Percentiles rank a stretch among this genome's conserved stretches.
Evolutionary conservation across 2,329 filamentous ascomycete genomes (phyloP).

Genomic region (Dothideomycetes sp.): DNA sequence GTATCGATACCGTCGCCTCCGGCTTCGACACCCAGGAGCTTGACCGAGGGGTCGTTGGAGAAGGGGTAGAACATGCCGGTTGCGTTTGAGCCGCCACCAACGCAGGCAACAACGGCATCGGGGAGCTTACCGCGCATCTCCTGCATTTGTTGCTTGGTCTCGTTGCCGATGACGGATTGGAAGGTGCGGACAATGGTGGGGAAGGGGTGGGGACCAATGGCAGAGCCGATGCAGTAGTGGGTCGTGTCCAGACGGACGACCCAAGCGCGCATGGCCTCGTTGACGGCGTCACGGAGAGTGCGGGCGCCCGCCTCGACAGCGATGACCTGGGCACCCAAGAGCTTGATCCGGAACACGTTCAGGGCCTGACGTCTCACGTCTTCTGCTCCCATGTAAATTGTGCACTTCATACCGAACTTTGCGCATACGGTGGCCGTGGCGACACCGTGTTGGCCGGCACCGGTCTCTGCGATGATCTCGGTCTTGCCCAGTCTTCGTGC

Average conservation of each 20-base stretch:
- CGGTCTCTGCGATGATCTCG: constrained; percentile 95
- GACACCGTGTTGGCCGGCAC: constrained; percentile 94
- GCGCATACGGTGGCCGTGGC: constrained; percentile 95
- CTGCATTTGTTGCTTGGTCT: constrained; percentile 87
- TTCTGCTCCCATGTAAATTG: constrained; percentile 96
- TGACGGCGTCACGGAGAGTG: constrained; percentile 57
- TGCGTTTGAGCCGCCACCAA: constrained; percentile 90
- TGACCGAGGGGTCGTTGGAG: constrained; percentile 70
- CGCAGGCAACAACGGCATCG: constrained; percentile 91
- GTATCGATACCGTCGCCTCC: constrained; percentile 90
- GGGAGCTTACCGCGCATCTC: constrained; percentile 78
- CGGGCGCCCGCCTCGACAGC: constrained; percentile 84
- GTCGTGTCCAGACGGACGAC: constrained; percentile 86
- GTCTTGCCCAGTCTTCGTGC: constrained; percentile 84
- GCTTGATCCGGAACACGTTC: constrained; percentile 97
- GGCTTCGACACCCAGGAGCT: constrained; percentile 86
- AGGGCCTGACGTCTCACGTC: constrained; percentile 92
- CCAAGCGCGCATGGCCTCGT: constrained; percentile 91
- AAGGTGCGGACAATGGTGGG: constrained; percentile 95
- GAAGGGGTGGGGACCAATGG: constrained; percentile 96
- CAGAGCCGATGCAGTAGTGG: constrained; percentile 96
- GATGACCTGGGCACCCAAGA: constrained; percentile 85
- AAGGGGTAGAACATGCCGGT: constrained; percentile 99
- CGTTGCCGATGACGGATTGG: constrained; percentile 90
- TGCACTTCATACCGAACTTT: constrained; percentile 97